Base-by-base conservation (phyloP, 805 yeast species). In the Saccharomycodes ludwigii region DNA sequence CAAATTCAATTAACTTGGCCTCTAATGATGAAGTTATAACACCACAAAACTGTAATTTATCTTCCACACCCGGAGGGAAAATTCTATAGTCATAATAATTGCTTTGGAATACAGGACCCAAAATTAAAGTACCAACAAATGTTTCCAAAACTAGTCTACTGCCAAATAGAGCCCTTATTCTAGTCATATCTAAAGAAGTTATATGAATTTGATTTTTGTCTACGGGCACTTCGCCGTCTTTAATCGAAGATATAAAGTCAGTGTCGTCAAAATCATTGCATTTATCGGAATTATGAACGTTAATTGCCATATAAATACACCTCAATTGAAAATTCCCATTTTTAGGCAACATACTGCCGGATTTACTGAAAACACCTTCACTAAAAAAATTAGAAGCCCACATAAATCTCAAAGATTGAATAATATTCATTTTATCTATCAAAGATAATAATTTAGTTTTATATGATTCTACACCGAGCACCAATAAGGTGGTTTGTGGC, bases 41-140 rank as follows among this genome's bases (percentile, higher is more conserved):
- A 1, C 86, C 88, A 27, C 62, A 54, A 22, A 65, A 64, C 9
- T 52, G 45, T 17, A 65, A 48, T 3, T 40, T 43, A 1, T 39
- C 19, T 15, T 54, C 52, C 9, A 49, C 51, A 7, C 39, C 30
- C 5, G 29, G 18, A 18, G 59, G 54, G 16, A 73, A 46, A 1
- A 67, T 51, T 34, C 88, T 59, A 45, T 73, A 75, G 38, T 79
- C 88, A 40, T 56, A 76, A 25, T 66, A 58, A 44, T 76, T 80
- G 1, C 76, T 71, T 24, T 63, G 60, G 6, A 76, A 42, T 0
- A 77, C 39, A 0, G 85, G 73, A 0, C 86, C 84, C 31, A 73
- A 42, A 1, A 70, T 53, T 5, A 44, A 30, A 24, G 35, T 44
- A 6, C 50, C 50, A 18, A 64, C 64, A 23, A 52, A 49, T 21